phyloP scores from a whole-genome alignment of 2,329 filamentous ascomycete genomes.

The Hypoxylon sp. region DNA sequence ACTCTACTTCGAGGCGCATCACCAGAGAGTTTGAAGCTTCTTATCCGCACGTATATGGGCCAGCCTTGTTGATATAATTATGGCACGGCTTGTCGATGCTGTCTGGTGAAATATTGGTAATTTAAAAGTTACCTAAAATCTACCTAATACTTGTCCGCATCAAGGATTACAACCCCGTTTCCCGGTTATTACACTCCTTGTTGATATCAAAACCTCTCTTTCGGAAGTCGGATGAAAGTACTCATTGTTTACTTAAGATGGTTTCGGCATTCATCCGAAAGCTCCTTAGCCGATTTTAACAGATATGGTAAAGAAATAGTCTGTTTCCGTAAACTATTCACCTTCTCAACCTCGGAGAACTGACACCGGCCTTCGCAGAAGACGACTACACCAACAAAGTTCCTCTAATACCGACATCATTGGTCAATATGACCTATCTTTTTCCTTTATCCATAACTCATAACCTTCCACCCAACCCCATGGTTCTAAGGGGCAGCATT shows the following conservation, averaged over 20 bases:
- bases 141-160: background rate
- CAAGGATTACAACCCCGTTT: background rate
- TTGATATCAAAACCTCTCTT: background rate
- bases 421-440: background rate
- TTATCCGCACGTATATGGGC: background rate
- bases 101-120: background rate
- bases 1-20: background rate
- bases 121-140: background rate
- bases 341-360: background rate
- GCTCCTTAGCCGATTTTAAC: background rate
- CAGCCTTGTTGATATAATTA: background rate
- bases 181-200: background rate
- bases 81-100: background rate
- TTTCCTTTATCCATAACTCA: background rate
- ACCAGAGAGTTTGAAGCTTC: background rate
- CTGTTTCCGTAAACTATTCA: background rate
- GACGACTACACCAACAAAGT: background rate
- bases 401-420: background rate
- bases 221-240: constrained; percentile 1
- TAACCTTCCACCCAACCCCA: background rate
- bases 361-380: background rate
- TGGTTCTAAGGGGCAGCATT: background rate
- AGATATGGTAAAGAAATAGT: background rate
- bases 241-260: background rate
- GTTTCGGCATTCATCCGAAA: background rate